These are phyloP conservation scores for Fusarium citri DNA, from an alignment of 2,329 filamentous ascomycete species.

Conservation along the genomic window DNA sequence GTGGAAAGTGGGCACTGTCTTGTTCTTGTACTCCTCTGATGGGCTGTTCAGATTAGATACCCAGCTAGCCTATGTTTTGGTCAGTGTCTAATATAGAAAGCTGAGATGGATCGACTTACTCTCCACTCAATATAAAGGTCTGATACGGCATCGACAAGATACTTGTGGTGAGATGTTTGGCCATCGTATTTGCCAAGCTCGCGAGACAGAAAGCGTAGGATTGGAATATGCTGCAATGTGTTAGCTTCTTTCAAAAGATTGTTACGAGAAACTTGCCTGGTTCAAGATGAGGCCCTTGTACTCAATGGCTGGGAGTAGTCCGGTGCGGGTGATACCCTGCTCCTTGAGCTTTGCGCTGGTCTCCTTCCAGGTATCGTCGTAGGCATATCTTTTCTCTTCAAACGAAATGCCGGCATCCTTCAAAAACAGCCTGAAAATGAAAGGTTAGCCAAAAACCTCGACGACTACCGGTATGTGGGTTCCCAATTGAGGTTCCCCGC, in stretches of 20 bases:
- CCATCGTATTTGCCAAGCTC: slow-evolving; percentile 33
- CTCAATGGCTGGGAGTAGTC: slow-evolving; percentile 51
- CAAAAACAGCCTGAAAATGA: slow-evolving; percentile 23
- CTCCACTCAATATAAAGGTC: slow-evolving; percentile 31
- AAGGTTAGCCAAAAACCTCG: background rate
- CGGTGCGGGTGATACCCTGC: slow-evolving; percentile 46
- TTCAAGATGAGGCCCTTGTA: slow-evolving; percentile 50
- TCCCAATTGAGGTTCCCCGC: too few species aligned
- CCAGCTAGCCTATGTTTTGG: background rate
- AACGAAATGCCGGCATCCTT: slow-evolving; percentile 33
- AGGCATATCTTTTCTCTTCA: slow-evolving; percentile 33
- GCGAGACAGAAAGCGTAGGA: slow-evolving; percentile 20
- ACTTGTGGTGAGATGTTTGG: slow-evolving; percentile 19
- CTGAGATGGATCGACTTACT: accelerated
- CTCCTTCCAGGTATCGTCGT: slow-evolving; percentile 22
- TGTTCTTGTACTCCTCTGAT: slow-evolving; percentile 25
- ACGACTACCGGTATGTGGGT: accelerated
- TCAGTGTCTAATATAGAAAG: accelerated
- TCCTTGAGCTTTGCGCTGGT: slow-evolving; percentile 46
- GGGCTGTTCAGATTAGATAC: background rate
- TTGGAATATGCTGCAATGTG: background rate
- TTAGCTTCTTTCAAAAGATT: background rate
- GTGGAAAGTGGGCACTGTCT: slow-evolving; percentile 22
- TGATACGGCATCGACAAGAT: slow-evolving; percentile 16
- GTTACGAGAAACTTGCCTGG: slow-evolving; percentile 2